A percentile compares a stretch with the other conserved stretches of the same genome.
phyloP scores from a whole-genome alignment of 2,329 filamentous ascomycete genomes.

The Cercospora citrullina region DNA sequence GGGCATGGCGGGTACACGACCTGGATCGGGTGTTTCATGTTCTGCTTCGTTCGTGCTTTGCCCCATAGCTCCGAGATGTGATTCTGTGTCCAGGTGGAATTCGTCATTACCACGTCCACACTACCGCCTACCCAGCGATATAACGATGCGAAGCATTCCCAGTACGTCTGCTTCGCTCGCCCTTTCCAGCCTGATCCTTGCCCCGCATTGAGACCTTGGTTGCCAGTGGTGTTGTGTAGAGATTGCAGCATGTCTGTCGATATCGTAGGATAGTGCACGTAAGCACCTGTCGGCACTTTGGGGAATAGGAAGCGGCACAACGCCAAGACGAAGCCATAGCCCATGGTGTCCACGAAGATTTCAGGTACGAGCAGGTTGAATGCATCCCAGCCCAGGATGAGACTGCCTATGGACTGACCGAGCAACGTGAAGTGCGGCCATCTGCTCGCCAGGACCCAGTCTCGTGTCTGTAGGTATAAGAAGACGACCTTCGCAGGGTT shows the following conservation, averaged over 20 bases:
- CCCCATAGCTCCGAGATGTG: slow-evolving; percentile 84
- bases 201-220: slow-evolving; percentile 77
- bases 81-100: slow-evolving; percentile 87
- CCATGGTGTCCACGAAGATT: slow-evolving; percentile 96
- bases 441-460: slow-evolving; percentile 80
- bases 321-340: slow-evolving; percentile 87
- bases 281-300: slow-evolving; percentile 78
- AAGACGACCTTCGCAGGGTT: slow-evolving; percentile 81
- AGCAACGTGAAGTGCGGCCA: slow-evolving; percentile 92
- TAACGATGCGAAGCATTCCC: slow-evolving; percentile 76
- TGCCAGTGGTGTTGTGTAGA: slow-evolving; percentile 55
- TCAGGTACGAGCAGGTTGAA: slow-evolving; percentile 91
- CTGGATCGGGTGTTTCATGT: slow-evolving; percentile 59
- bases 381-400: slow-evolving; percentile 86
- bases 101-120: slow-evolving; percentile 95
- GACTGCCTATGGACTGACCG: slow-evolving; percentile 87
- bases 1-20: slow-evolving; percentile 92
- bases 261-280: slow-evolving; percentile 97
- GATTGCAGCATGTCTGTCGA: slow-evolving; percentile 89
- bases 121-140: slow-evolving; percentile 82
- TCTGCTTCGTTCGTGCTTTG: slow-evolving; percentile 46
- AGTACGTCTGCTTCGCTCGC: slow-evolving; percentile 74
- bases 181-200: slow-evolving; percentile 73
- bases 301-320: slow-evolving; percentile 81
- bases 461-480: slow-evolving; percentile 83